Percentiles rank a stretch among this genome's conserved stretches.
Conservation (phyloP, 345 rosid genomes). For the Citrus cavaleriei region DNA sequence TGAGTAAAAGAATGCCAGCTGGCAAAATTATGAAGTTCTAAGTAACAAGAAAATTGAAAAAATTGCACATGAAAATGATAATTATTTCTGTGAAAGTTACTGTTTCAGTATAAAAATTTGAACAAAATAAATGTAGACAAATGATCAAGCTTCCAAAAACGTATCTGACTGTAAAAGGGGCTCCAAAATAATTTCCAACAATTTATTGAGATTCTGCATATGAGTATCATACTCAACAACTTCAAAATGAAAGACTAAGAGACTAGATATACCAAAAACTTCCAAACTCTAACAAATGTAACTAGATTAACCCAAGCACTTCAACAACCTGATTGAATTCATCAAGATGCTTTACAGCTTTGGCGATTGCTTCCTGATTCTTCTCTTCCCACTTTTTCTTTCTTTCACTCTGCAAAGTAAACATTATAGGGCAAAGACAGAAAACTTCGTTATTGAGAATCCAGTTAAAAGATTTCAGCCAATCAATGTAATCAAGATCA, state of each 20-base stretch:
- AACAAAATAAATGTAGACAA: neutral
- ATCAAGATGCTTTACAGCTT: conserved; percentile 67
- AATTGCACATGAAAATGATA: conserved; percentile 5
- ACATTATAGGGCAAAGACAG: neutral
- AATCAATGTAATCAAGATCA: conserved; percentile 1
- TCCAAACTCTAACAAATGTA: neutral
- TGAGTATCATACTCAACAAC: neutral
- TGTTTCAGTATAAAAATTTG: neutral
- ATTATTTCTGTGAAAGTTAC: neutral
- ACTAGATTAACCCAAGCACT: conserved; percentile 16
- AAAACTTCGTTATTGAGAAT: conserved; percentile 1
- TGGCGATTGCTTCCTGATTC: conserved; percentile 80
- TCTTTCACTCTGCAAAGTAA: conserved; percentile 59
- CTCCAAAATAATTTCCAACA: neutral
- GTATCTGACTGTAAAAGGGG: neutral
- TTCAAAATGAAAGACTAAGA: neutral
- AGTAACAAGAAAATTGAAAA: neutral
- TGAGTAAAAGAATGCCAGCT: neutral
- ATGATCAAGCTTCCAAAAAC: neutral
- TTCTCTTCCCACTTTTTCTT: conserved; percentile 88
- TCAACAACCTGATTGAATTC: conserved; percentile 75
- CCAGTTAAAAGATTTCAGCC: conserved; percentile 6
- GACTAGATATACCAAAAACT: conserved; percentile 3
- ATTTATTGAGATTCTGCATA: neutral
- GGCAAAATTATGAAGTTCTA: neutral